These are phyloP conservation scores for Syzygium aromaticum DNA, from an alignment of 345 rosid species.

Conservation along the genomic window DNA sequence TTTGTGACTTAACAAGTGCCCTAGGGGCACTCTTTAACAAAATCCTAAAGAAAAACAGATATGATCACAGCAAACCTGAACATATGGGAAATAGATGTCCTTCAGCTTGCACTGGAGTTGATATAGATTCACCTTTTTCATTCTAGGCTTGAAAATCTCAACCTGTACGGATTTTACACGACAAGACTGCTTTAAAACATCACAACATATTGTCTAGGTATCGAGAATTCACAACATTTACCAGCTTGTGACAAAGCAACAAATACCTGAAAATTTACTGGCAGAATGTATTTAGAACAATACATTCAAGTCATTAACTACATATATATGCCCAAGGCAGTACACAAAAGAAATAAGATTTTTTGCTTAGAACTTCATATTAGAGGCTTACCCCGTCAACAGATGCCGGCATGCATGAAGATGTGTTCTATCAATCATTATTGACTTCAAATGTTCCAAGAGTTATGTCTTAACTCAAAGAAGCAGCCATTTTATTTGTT, in stretches of 20 bases:
- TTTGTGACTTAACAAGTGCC: background rate
- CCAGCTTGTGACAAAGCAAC: background rate
- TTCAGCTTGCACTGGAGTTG: constrained; percentile 62
- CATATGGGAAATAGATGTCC: constrained; percentile 80
- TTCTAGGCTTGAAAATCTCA: constrained; percentile 41
- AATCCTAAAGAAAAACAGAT: background rate
- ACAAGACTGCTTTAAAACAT: background rate
- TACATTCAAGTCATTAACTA: background rate
- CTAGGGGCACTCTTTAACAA: background rate
- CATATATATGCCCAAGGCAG: background rate
- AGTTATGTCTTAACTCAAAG: background rate
- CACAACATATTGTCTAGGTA: background rate
- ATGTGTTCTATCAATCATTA: background rate
- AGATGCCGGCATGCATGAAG: background rate
- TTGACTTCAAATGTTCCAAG: background rate
- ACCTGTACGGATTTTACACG: constrained; percentile 30
- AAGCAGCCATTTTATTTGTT: background rate
- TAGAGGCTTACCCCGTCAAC: background rate
- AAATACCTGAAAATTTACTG: background rate
- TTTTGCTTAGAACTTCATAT: background rate
- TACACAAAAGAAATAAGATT: background rate
- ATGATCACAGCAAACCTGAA: constrained; percentile 39
- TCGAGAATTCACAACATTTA: background rate
- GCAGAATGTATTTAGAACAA: background rate
- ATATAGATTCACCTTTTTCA: constrained; percentile 18